Conservation (phyloP, 108 stramenopile genomes). For the Nannochloropsis granulata region DNA sequence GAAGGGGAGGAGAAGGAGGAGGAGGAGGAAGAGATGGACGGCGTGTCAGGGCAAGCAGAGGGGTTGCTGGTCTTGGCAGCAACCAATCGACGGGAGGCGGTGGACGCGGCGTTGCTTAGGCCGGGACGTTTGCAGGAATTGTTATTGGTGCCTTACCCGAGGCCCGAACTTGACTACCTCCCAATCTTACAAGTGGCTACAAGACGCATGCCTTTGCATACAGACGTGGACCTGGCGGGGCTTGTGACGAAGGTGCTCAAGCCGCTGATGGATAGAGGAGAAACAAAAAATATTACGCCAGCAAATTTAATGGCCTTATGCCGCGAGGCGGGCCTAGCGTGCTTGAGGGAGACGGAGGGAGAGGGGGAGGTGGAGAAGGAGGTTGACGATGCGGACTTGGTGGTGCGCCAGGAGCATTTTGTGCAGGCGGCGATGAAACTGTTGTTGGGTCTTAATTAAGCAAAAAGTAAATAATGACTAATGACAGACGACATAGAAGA, state of each 20-base stretch:
- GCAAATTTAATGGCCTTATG: not conserved
- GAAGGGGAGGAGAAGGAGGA: too few species aligned
- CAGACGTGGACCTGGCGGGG: not conserved
- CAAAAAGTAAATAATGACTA: not conserved
- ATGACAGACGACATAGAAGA: too few species aligned
- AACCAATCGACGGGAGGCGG: constrained; percentile 29
- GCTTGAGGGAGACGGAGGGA: not conserved
- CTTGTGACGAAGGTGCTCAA: not conserved
- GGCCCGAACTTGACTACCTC: not conserved
- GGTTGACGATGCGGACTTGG: not conserved
- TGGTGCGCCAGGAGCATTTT: not conserved
- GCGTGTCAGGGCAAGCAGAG: not conserved
- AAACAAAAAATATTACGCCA: not conserved
- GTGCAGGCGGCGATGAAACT: not conserved
- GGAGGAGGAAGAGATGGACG: constrained; percentile 46
- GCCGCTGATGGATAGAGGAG: not conserved
- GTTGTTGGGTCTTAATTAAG: not conserved
- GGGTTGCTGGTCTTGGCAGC: constrained; percentile 35
- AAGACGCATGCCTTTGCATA: constrained; percentile 2
- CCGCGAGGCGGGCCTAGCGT: not conserved
- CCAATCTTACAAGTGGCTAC: constrained; percentile 12
- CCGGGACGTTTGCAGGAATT: constrained; percentile 18
- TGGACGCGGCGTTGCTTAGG: constrained; percentile 38
- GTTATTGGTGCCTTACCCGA: constrained; percentile 4
- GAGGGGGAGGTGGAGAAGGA: not conserved